Percentiles rank a stretch among this genome's conserved stretches.
Evolutionary conservation across 2,329 filamentous ascomycete genomes (phyloP).

Genomic region (Ophiocordyceps unilateralis): DNA sequence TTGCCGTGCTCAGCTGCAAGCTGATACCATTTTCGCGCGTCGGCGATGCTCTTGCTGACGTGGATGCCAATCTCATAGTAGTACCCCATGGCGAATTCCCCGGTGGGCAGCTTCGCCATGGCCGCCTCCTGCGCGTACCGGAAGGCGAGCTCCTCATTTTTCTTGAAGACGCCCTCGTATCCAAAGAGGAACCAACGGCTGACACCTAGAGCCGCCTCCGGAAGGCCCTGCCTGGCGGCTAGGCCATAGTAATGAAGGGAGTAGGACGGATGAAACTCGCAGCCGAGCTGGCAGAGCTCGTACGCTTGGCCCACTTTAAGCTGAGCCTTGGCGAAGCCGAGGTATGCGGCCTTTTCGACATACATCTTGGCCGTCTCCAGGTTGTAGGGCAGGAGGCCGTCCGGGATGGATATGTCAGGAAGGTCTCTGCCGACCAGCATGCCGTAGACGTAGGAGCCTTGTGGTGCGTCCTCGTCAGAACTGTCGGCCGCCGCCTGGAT

Average conservation of each 20-base stretch:
- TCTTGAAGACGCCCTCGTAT: constrained; percentile 78
- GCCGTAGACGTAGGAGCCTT: constrained; percentile 87
- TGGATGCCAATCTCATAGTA: constrained; percentile 95
- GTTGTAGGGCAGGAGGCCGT: constrained; percentile 50
- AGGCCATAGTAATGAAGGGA: constrained; percentile 93
- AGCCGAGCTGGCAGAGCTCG: constrained; percentile 83
- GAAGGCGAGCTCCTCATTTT: constrained; percentile 90
- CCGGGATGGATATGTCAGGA: constrained; percentile 73
- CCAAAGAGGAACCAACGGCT: constrained; percentile 98
- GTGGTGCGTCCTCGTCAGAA: constrained; percentile 89
- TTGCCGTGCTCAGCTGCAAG: constrained; percentile 83
- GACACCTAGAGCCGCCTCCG: constrained; percentile 87
- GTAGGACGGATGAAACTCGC: constrained; percentile 83
- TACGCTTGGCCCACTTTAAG: constrained; percentile 94
- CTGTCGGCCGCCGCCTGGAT: constrained; percentile 70
- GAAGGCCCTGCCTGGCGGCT: constrained; percentile 77
- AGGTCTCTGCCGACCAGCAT: constrained; percentile 87
- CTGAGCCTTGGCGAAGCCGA: constrained; percentile 91
- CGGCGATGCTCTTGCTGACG: constrained; percentile 63
- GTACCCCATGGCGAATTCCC: constrained; percentile 93
- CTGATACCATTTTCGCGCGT: constrained; percentile 79
- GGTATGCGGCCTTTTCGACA: constrained; percentile 89
- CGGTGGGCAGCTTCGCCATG: constrained; percentile 63
- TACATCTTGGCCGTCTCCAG: constrained; percentile 62
- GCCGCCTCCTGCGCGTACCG: constrained; percentile 82